Base-by-base conservation (phyloP, 2,329 filamentous ascomycete genomes). In the Pseudophaeomoniella oleicola region DNA sequence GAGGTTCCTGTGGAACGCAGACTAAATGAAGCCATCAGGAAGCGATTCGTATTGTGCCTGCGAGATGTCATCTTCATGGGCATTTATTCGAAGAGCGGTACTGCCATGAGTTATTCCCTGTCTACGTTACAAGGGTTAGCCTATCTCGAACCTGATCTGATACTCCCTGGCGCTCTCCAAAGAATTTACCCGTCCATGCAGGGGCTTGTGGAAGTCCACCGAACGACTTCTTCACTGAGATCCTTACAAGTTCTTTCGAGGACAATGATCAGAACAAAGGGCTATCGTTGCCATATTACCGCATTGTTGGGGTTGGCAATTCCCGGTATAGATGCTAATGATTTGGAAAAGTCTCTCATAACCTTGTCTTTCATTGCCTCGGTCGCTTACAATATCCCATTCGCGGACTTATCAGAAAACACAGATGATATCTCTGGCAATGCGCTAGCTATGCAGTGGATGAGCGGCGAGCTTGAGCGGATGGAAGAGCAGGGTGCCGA, bases 1-100 rank as follows among this genome's bases (percentile, higher is more conserved):
- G 81, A 93, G 32, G 73, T 88, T 2, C 87, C 88, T 0, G 61
- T 71, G 29, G 84, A 87, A 35, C 76, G 90, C 37, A 79, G 68
- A 47, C 77, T 98, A 46, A 90, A 77, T 42, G 72, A 76, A 19
- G 76, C 75, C n/a, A 57, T 98, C 46, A 94, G 87, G 64, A 75
- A 70, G 51, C 79, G 90, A 32, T 96, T 98, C 53, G 90, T 98
- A 18, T 63, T 87, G 27, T 83, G 85, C 43, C 64, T 98, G 44
- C 79, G 80, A 45, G 90, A 98, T 46, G 88, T 94, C 34, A 85
- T 86, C 3, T 98, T 94, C 57, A 94, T 98, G 87, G 90, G 90
- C 17, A 80, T 98, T 35, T 98, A 94, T 56, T 83, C 87, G 37
- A 98, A 98, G 68, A 94, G 87, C 56, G 79, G 77, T 39, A 87